phyloP scores from a whole-genome alignment of 2,329 filamentous ascomycete genomes.

The Scedosporium dehoogii region DNA sequence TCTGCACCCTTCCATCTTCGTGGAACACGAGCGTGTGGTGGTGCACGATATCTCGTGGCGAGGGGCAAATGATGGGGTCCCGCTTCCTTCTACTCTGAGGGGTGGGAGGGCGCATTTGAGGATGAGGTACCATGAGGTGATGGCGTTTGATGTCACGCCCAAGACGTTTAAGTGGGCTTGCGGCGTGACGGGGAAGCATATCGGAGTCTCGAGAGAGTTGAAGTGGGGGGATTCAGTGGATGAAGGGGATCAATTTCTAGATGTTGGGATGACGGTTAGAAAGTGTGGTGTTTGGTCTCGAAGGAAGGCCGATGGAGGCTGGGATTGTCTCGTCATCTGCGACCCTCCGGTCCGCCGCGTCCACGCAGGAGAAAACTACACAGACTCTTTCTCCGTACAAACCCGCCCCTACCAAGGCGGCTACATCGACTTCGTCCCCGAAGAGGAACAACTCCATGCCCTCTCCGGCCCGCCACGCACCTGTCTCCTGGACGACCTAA shows the following conservation, averaged over 20 bases:
- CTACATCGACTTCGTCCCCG: constrained; percentile 17
- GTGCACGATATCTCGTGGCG: constrained; percentile 12
- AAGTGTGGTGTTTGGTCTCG: constrained; percentile 16
- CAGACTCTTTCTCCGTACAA: constrained; percentile 9
- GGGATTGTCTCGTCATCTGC: constrained; percentile 15
- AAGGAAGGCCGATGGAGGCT: constrained; percentile 9
- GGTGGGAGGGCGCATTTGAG: constrained; percentile 9
- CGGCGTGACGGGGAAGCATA: constrained; percentile 14
- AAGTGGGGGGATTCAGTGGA: constrained; percentile 8
- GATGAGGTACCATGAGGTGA: constrained; percentile 15
- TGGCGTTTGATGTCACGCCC: constrained; percentile 12
- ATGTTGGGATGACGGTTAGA: constrained; percentile 13
- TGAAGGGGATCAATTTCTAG: constrained; percentile 11
- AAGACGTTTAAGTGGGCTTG: constrained; percentile 15
- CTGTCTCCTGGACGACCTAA: constrained; percentile 15
- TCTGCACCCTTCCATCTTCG: constrained; percentile 15
- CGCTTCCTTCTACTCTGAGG: constrained; percentile 13
- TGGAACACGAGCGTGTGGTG: constrained; percentile 17
- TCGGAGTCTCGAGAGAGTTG: constrained; percentile 12
- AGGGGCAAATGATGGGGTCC: constrained; percentile 15
- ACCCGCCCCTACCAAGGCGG: constrained; percentile 15
- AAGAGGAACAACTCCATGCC: constrained; percentile 10
- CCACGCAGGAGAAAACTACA: not conserved
- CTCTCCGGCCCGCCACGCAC: constrained; percentile 12
- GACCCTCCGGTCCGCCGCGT: constrained; percentile 14